Evolutionary conservation across 2,329 filamentous ascomycete genomes (phyloP).

Genomic region (Neonectria faginata): DNA sequence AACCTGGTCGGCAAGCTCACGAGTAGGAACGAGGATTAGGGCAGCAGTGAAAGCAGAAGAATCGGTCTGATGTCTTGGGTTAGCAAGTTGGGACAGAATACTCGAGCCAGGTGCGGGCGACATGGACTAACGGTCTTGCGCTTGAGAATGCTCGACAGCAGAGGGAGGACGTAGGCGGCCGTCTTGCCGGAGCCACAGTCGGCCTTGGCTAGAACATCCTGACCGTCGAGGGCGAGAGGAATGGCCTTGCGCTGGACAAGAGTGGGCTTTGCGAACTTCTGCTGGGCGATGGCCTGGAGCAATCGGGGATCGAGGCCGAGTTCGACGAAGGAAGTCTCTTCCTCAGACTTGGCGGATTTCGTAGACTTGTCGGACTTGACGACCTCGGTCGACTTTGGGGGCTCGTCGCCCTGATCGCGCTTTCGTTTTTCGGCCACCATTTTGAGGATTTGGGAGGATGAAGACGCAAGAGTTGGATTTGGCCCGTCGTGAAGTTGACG

Average conservation of each 20-base stretch:
- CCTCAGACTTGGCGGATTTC: constrained; percentile 41
- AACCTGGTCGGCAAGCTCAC: constrained; percentile 94
- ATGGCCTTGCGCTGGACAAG: constrained; percentile 89
- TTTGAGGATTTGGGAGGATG: constrained; percentile 22
- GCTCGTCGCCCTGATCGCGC: constrained; percentile 66
- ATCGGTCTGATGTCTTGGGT: constrained; percentile 55
- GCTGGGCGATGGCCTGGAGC: constrained; percentile 85
- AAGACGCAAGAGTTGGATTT: constrained; percentile 11
- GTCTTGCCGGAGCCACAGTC: constrained; percentile 98
- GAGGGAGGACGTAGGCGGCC: constrained; percentile 90
- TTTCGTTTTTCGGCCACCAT: constrained; percentile 64
- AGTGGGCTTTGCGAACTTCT: constrained; percentile 89
- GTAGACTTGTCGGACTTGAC: constrained; percentile 46
- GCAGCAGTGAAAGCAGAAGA: constrained; percentile 70
- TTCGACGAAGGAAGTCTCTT: constrained; percentile 73
- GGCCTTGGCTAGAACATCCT: constrained; percentile 90
- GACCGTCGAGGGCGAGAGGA: constrained; percentile 85
- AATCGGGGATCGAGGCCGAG: constrained; percentile 87
- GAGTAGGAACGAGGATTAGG: constrained; percentile 93
- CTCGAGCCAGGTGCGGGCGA: not conserved
- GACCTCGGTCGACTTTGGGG: constrained; percentile 48
- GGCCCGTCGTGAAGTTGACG: constrained; percentile 30
- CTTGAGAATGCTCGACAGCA: constrained; percentile 86
- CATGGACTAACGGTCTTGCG: constrained; percentile 71
- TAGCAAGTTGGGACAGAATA: constrained; percentile 16